Percentiles rank a stretch among this genome's conserved stretches.
phyloP scores from a whole-genome alignment of 805 yeast species.

The Monosporozyma unispora region DNA sequence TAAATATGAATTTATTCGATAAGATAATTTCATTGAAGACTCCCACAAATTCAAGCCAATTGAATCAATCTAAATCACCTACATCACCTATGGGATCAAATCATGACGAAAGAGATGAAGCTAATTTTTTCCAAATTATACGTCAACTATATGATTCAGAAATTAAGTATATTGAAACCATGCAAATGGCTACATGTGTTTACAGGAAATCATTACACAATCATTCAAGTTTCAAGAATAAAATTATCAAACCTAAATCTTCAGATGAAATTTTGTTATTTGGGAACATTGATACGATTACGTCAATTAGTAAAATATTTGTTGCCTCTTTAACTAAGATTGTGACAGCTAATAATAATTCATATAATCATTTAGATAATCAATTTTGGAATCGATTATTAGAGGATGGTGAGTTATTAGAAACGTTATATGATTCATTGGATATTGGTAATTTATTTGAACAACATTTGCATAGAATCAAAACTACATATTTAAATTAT shows the following conservation, averaged over 20 bases:
- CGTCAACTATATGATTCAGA: slow-evolving; percentile 31
- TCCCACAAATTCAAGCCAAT: background rate
- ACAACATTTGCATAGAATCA: slow-evolving; percentile 28
- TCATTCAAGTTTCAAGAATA: slow-evolving; percentile 23
- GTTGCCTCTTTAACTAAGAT: slow-evolving; percentile 10
- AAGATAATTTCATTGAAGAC: slow-evolving; percentile 7
- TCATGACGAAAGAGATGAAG: background rate
- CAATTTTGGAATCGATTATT: slow-evolving; percentile 9
- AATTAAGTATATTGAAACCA: slow-evolving; percentile 23
- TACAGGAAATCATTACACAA: slow-evolving; percentile 29
- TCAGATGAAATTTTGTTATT: slow-evolving; percentile 35
- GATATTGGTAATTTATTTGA: slow-evolving; percentile 27
- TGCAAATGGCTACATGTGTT: slow-evolving; percentile 27
- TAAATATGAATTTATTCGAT: slow-evolving; percentile 18
- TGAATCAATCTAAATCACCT: background rate
- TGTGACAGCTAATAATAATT: background rate
- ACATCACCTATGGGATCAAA: background rate
- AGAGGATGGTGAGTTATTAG: slow-evolving; percentile 1
- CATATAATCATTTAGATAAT: background rate
- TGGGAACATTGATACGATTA: slow-evolving; percentile 36
- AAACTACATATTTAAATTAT: slow-evolving; percentile 30
- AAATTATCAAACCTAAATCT: slow-evolving; percentile 20
- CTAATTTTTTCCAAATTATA: slow-evolving; percentile 17
- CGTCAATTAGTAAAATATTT: slow-evolving; percentile 31
- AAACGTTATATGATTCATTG: slow-evolving; percentile 4